Base-by-base conservation (phyloP, 148 eudicot genomes). In the Fagopyrum homotropicum region DNA sequence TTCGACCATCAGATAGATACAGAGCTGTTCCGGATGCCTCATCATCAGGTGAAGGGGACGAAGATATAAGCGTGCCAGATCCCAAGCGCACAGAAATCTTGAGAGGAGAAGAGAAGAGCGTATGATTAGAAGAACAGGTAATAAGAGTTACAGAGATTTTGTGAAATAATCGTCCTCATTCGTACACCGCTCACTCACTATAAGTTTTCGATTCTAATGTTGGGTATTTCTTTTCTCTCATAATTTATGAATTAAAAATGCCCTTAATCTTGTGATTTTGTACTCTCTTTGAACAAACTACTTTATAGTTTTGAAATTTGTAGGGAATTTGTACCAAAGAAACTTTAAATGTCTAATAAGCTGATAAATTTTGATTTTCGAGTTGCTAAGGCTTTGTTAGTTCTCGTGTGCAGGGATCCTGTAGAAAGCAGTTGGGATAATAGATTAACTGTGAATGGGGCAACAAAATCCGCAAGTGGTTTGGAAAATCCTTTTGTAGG, bases 401-500 rank as follows among this genome's bases (percentile, higher is more conserved):
- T 77, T 72, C 26, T 22, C 69, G 56, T 75, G 68, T 47, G 68
- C 86, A 92, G 94, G 85, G 72, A 82, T 72, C 26, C 77, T 60
- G 73, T 89, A 49, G 90, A 87, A 77, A 79, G 82, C 26, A 79
- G 75, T 75, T 72, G 52, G 72, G 59, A 74, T 16, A 70, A 82
- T 11, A 81, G 72, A 74, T 73, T 83, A 45, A 68, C 76, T 80
- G 72, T 6, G 55, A 82, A 66, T 78, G 76, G 86, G 22, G 75
- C 82, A 75, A 80, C 77, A 75, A 78, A 82, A 75, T 51, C 80
- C 35, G 56, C 89, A 75, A 75, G 63, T 66, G 75, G 55, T 59
- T 52, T 83, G 70, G 90, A 89, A 44, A 86, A 90, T 79, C 96
- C 92, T 73, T 93, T 89, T 83, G 89, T 77, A 43, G 92, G 73